phyloP scores from a whole-genome alignment of 345 rosid species.

The Eucalyptus albens region DNA sequence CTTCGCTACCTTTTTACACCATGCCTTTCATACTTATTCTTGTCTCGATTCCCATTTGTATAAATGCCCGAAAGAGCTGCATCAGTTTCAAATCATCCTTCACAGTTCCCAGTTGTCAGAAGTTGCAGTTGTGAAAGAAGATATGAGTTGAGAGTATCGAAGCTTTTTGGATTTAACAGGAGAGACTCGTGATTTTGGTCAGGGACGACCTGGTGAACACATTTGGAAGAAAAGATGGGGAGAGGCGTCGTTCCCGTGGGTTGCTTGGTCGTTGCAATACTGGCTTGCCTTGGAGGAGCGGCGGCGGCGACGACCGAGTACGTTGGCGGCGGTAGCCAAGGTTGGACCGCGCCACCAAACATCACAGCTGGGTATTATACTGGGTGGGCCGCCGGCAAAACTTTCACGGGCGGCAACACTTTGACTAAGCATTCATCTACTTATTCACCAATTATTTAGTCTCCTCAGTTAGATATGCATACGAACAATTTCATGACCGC shows the following conservation, averaged over 20 bases:
- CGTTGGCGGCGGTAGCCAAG: not conserved
- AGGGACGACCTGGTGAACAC: not conserved
- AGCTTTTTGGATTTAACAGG: not conserved
- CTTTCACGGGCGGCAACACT: not conserved
- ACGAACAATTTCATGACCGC: not conserved
- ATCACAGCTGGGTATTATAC: not conserved
- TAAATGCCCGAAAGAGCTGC: not conserved
- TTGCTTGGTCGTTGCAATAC: not conserved
- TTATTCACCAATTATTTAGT: not conserved
- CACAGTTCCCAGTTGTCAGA: not conserved
- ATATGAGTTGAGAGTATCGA: not conserved
- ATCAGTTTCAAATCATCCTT: not conserved
- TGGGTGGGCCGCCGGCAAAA: not conserved
- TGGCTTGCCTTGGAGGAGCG: not conserved
- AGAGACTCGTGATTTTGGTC: not conserved
- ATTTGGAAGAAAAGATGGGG: not conserved
- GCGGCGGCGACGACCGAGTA: not conserved
- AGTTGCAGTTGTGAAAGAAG: not conserved
- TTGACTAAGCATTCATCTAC: not conserved
- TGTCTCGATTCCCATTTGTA: not conserved
- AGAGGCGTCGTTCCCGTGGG: not conserved
- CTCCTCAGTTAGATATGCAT: not conserved
- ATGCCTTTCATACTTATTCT: not conserved
- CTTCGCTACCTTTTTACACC: not conserved
- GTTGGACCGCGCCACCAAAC: not conserved